These are phyloP conservation scores for Pseudomassariella vexata DNA, from an alignment of 2,329 filamentous ascomycete species.

Conservation along the genomic window DNA sequence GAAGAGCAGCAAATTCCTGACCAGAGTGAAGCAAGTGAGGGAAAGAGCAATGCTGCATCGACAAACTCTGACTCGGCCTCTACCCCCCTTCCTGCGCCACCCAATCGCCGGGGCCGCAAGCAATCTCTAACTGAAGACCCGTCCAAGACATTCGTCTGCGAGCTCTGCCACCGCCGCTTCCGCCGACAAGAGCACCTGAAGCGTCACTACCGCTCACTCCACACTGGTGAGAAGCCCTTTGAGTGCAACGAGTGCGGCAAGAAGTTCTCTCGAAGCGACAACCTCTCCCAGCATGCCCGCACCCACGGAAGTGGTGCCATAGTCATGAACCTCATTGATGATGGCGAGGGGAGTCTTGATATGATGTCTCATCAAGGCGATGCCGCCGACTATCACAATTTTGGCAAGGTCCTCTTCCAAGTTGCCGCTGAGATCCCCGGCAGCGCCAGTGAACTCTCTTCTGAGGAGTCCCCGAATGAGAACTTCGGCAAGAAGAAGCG, in stretches of 20 bases:
- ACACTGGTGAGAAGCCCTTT: constrained; percentile 98
- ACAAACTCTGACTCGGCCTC: constrained; percentile 35
- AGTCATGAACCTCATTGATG: constrained; percentile 81
- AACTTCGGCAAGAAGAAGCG: constrained; percentile 65
- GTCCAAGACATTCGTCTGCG: constrained; percentile 96
- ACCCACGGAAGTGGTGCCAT: constrained; percentile 89
- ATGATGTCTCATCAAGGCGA: constrained; percentile 36
- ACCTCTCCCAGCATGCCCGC: constrained; percentile 90
- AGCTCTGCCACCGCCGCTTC: constrained; percentile 94
- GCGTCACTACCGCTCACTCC: constrained; percentile 95
- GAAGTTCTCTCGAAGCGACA: constrained; percentile 98
- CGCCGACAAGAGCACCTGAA: constrained; percentile 97
- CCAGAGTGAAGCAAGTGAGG: neutral
- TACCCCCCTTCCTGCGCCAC: constrained; percentile 45
- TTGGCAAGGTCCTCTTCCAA: constrained; percentile 78
- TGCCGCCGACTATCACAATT: constrained; percentile 55
- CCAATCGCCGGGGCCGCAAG: constrained; percentile 93
- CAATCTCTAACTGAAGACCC: constrained; percentile 97
- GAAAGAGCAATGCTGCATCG: constrained; percentile 23
- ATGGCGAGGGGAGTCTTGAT: constrained; percentile 47
- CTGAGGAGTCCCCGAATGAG: constrained; percentile 43
- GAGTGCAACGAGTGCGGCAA: constrained; percentile 97
- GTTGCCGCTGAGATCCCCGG: constrained; percentile 68
- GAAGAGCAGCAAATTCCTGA: constrained; percentile 26
- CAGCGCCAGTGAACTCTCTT: constrained; percentile 53